Base-by-base conservation (phyloP, 2,329 filamentous ascomycete genomes). In the Exophiala oligosperma region DNA sequence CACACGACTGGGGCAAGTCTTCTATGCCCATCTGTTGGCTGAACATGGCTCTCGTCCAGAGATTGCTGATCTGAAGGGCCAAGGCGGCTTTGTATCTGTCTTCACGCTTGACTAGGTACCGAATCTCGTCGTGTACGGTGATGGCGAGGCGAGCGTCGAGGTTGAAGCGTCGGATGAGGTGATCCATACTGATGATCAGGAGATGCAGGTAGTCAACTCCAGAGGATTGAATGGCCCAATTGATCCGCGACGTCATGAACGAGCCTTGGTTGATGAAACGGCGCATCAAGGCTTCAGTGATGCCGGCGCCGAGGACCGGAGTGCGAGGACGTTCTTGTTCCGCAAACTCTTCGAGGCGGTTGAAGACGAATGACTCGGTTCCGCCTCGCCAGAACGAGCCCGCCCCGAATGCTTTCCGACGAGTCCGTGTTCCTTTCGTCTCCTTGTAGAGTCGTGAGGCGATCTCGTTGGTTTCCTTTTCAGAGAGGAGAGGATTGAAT, bases 1-100 rank as follows among this genome's bases (percentile, higher is more conserved):
- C 94, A 68, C 92, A 97, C 0, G 89, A 87, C 70, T 97, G 94
- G 0, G 95, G 94, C 8, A 99, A 82, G 69, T 99, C 94, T 64
- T 96, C 81, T 68, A 99, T 99, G 59, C 94, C 94, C 69, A 97
- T 90, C 74, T 99, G 94, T 74, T 99, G 92, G 0, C 90, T 85
- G 72, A 99, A 99, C 90, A 99, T 97, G 63, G 92, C 92, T 51
- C 94, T 84, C 0, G 95, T 99, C 94, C 94, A 99, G 21, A 99
- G 74, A 70, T 99, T 99, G 58, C 92, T 87, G 6, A 99, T 83
- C 73, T 99, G 94, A 11, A 99, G 79, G 1, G 95, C 94, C 86
- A 99, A 89, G 9, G 93, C 93, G 1, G 90, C 87, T 41, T 89
- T 85, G 69, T 97, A 99, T 68, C 88, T 90, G 74, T 99, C 92